phyloP scores from a whole-genome alignment of 352 stramenopile genomes.

The Globisporangium barbulae region DNA sequence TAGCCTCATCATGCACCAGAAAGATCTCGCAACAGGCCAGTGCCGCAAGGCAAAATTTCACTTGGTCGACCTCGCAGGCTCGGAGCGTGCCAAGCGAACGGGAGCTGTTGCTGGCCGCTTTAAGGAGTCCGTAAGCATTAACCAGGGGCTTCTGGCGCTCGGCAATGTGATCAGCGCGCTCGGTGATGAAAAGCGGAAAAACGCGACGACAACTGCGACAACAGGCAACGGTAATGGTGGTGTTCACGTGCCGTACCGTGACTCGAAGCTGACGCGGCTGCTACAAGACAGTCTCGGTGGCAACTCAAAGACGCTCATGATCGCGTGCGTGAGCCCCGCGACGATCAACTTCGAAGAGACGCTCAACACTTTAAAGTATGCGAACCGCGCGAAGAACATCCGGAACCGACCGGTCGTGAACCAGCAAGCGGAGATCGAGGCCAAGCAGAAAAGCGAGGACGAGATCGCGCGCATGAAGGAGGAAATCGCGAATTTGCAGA shows the following conservation, averaged over 20 bases:
- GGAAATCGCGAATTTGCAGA: constrained; percentile 73
- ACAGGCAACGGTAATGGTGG: constrained; percentile 22
- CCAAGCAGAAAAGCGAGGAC: constrained; percentile 44
- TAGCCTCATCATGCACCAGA: constrained; percentile 81
- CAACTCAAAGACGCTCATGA: constrained; percentile 91
- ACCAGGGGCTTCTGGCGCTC: constrained; percentile 93
- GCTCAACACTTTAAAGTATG: constrained; percentile 97
- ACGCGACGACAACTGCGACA: constrained; percentile 3
- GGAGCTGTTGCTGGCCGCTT: constrained; percentile 83
- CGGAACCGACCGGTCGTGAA: constrained; percentile 99
- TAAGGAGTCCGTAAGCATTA: constrained; percentile 96
- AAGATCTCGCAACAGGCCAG: constrained; percentile 33
- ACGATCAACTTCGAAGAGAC: constrained; percentile 93
- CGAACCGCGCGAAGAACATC: constrained; percentile 99
- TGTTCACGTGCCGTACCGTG: constrained; percentile 87
- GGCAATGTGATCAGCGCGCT: constrained; percentile 96
- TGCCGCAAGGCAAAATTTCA: constrained; percentile 90
- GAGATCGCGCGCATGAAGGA: constrained; percentile 73
- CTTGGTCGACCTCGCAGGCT: constrained; percentile 94
- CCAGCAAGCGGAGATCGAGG: constrained; percentile 48
- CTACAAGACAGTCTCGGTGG: constrained; percentile 86
- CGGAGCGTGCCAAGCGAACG: constrained; percentile 92
- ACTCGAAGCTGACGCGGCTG: constrained; percentile 89
- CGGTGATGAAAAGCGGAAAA: constrained; percentile 85
- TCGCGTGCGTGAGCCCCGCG: constrained; percentile 79